A percentile compares a stretch with the other conserved stretches of the same genome.
Conservation (phyloP, 192 early-diverging fungal genomes). For the Umbelopsis vinacea region DNA sequence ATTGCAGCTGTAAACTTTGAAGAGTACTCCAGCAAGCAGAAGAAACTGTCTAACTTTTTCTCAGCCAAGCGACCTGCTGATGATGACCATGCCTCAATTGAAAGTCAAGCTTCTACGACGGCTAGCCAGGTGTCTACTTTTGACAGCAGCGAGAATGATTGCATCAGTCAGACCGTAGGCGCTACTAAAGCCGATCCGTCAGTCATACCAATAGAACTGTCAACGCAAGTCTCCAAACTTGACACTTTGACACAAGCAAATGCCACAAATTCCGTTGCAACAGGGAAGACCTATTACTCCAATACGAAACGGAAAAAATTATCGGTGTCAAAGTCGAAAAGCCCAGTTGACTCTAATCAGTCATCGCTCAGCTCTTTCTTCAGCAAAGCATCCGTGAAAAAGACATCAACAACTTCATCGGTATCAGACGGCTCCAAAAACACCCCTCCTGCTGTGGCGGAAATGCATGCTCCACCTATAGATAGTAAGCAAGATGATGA, state of each 20-base stretch:
- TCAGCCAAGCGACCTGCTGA: neutral
- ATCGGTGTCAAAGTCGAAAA: too few relatives aligned
- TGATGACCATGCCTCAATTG: neutral
- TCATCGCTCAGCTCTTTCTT: neutral
- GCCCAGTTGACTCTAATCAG: neutral
- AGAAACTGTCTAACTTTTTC: constrained; percentile 28
- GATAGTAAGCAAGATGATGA: constrained; percentile 9
- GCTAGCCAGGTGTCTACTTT: neutral
- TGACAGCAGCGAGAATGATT: neutral
- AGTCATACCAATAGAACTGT: neutral
- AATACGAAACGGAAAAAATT: neutral
- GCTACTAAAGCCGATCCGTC: neutral
- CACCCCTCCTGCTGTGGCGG: neutral
- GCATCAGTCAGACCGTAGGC: neutral
- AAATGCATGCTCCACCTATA: neutral
- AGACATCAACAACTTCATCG: neutral
- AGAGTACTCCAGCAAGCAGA: constrained; percentile 23
- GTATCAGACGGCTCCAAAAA: neutral
- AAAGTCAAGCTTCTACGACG: too few relatives aligned
- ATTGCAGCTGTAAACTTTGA: constrained; percentile 17
- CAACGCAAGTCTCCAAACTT: neutral
- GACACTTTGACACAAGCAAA: neutral
- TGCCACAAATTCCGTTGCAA: neutral
- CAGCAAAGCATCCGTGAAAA: neutral
- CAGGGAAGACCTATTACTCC: neutral